Base-by-base conservation (phyloP, 768 basidiomycete species). In the Saitozyma podzolica region DNA sequence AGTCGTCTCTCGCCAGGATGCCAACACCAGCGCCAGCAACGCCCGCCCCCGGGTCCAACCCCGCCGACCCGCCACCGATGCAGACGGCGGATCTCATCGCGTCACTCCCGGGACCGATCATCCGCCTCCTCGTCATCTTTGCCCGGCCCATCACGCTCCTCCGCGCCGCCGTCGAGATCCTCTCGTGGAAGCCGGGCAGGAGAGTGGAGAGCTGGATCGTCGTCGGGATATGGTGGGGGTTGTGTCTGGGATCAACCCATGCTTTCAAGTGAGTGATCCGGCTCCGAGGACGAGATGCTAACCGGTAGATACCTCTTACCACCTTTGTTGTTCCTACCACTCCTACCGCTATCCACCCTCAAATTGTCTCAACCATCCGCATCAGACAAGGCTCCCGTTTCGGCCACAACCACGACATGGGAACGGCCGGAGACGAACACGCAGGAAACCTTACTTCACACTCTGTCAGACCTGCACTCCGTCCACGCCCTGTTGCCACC, bases 191-290 rank as follows among this genome's bases (percentile, higher is more conserved):
- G 40, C 55, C 56, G 6, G 75, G 73, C 13, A 64, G 68, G 39
- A 47, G 73, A 40, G 75, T 75, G 10, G 72, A 76, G 43, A 77
- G 76, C 61, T 77, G 77, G 82, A 84, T 93, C 3, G 77, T 84
- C 1, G 80, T 95, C 50, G 88, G 84, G 0, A 74, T 76, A 1
- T 93, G 90, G 90, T 94, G 91, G 89, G 85, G 84, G 0, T 29
- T 86, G 17, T 91, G 89, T 80, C 81, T 93, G 59, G 82, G 88
- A 50, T 78, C 84, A 1, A 82, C 83, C 14, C 78, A 80, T 41
- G 79, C 77, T 9, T 79, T 91, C 67, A 83, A 84, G 86, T 86
- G 61, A 54, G 82, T 77, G 8, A n/a, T 53, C 13, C 14, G 40
- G 40, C 29, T 29, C 29, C 29, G 29, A 29, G 29, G 5, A 29